Conservation (phyloP, 1,284 basidiomycete genomes). For the Ganoderma boninense region DNA sequence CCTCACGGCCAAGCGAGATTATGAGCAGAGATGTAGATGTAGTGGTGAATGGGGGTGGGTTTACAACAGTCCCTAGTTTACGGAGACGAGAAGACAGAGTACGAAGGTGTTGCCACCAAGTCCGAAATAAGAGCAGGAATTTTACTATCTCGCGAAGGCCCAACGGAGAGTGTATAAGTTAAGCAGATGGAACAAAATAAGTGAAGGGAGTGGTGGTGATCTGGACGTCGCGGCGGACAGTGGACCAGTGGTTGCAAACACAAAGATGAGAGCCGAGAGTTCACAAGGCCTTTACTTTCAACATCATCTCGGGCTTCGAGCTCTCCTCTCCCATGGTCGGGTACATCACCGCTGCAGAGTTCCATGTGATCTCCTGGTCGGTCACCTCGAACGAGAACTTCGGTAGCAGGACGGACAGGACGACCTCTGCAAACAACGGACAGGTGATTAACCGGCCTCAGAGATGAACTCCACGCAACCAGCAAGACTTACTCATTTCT, state of each 20-base stretch:
- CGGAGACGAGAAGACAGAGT: too few species aligned
- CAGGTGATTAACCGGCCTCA: neutral
- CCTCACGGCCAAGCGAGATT: too few species aligned
- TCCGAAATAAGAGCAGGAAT: too few species aligned
- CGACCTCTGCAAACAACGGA: conserved; percentile 21
- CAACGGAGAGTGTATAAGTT: neutral
- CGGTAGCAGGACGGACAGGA: conserved; percentile 21
- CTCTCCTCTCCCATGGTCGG: conserved; percentile 33
- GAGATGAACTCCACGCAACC: neutral
- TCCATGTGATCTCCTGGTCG: conserved; percentile 34
- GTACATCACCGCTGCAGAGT: conserved; percentile 29
- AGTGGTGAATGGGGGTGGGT: neutral
- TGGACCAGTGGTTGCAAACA: neutral
- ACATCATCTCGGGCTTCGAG: conserved; percentile 28
- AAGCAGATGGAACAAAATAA: neutral
- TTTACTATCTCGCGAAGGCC: neutral
- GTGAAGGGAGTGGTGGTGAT: neutral
- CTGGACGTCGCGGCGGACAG: too few species aligned
- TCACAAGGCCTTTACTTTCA: conserved; percentile 21
- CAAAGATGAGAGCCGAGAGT: neutral
- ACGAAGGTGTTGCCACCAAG: too few species aligned
- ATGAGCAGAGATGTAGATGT: neutral
- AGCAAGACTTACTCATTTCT: conserved; percentile 2
- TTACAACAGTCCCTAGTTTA: too few species aligned
- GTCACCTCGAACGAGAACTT: conserved; percentile 21